Base-by-base conservation (phyloP, 1,139 yeast species). In the Wickerhamomyces sp. region DNA sequence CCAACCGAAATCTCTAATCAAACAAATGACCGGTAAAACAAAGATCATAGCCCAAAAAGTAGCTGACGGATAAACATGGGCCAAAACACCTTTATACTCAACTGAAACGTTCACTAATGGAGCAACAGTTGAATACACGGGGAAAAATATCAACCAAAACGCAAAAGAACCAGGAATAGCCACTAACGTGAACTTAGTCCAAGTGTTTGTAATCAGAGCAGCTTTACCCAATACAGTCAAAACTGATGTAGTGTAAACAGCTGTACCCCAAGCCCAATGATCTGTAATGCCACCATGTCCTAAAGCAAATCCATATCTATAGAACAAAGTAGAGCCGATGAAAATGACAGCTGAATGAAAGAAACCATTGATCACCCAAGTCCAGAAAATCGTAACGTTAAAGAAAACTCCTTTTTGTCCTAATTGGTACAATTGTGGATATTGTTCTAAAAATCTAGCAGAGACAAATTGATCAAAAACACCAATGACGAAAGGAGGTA, bases 261-360 rank as follows among this genome's bases (percentile, higher is more conserved):
- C 86, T 13, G 92, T 85, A 41, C 98, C 98, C 92, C 96, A 88
- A 1, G 85, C 70, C 97, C 98, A 92, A 56, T 88, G 92, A 58
- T 89, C 92, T 3, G 86, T 84, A n/a, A 80, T 67, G 41, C 70
- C 67, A 3, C 98, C 99, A 51, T 70, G 68, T 2, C 79, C 63
- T 35, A 86, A 67, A 27, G 78, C 78, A 53, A 80, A 74, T 25
- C 94, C 92, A 55, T 76, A 74, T 41, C 72, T 65, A 60, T 83
- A 89, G 33, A 90, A 81, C 52, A 78, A 74, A 41, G 74, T 73
- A 10, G 88, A 72, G 28, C 94, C 82, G 33, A 90, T 65, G 60
- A 83, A 94, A 14, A 89, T 81, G 10, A 94, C 68, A 2, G 89
- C 87, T 9, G 97, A 88, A 59, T 94, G 99, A 63, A 77, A 94